Conservation (phyloP, 345 rosid genomes). For the Dipteronia sinensis region DNA sequence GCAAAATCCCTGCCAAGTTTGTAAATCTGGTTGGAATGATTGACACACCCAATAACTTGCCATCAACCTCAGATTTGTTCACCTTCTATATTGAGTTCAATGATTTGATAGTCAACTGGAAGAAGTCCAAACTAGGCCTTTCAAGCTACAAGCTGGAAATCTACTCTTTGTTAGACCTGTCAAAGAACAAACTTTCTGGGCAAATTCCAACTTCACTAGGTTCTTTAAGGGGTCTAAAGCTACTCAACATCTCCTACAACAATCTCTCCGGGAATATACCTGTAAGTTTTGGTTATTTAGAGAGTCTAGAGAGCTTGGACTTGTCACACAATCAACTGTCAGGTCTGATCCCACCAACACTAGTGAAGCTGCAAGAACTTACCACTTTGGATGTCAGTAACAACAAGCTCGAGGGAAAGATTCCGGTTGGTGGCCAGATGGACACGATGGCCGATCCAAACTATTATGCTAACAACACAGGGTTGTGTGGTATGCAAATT, state of each 20-base stretch:
- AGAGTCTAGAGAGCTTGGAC: constrained; percentile 37
- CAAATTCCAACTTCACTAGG: constrained; percentile 37
- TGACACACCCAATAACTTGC: constrained; percentile 16
- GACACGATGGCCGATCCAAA: constrained; percentile 32
- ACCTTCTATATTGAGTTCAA: constrained; percentile 21
- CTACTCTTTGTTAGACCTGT: constrained; percentile 40
- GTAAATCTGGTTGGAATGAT: constrained; percentile 35
- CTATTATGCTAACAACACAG: constrained; percentile 32
- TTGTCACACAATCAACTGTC: constrained; percentile 38
- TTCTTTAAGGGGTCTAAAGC: constrained; percentile 29
- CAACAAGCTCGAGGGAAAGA: constrained; percentile 35
- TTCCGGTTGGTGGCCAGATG: constrained; percentile 42
- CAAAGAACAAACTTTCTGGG: constrained; percentile 29
- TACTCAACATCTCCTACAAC: constrained; percentile 33
- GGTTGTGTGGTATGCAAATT: constrained; percentile 40
- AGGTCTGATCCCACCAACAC: constrained; percentile 28
- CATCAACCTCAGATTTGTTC: constrained; percentile 20
- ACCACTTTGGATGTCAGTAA: constrained; percentile 30
- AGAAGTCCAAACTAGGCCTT: constrained; percentile 34
- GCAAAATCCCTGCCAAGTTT: constrained; percentile 27
- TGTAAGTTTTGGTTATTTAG: constrained; percentile 27
- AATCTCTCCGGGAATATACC: constrained; percentile 31
- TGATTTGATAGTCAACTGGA: constrained; percentile 34
- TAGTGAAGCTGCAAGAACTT: constrained; percentile 32
- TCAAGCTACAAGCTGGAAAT: constrained; percentile 29